Conservation (phyloP, 2,329 filamentous ascomycete species). For the Paramyrothecium sp. region DNA sequence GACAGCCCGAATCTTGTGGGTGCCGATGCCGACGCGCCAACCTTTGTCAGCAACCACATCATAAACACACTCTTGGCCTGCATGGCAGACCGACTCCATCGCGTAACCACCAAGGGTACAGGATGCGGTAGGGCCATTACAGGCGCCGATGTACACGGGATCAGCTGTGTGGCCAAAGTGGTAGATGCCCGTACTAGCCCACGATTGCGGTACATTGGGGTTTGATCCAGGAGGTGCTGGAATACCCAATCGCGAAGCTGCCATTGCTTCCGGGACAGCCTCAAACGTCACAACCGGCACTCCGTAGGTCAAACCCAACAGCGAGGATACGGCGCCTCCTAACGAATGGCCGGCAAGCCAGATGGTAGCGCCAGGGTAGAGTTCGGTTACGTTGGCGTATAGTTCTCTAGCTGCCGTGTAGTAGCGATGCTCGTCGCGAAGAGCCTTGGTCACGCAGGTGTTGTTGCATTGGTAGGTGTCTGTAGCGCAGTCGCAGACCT, state of each 20-base stretch:
- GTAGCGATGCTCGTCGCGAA: slow-evolving; percentile 83
- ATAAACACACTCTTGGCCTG: slow-evolving; percentile 83
- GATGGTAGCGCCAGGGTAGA: slow-evolving; percentile 81
- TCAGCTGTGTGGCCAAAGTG: slow-evolving; percentile 97
- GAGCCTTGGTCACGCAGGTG: slow-evolving; percentile 76
- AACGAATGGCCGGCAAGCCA: slow-evolving; percentile 94
- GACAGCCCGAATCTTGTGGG: slow-evolving; percentile 85
- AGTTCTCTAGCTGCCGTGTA: slow-evolving; percentile 87
- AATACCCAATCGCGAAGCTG: slow-evolving; percentile 79
- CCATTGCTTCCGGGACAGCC: slow-evolving; percentile 85
- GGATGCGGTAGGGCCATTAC: slow-evolving; percentile 83
- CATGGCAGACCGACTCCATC: slow-evolving; percentile 89
- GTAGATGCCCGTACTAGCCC: slow-evolving; percentile 73
- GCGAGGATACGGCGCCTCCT: slow-evolving; percentile 83
- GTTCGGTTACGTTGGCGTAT: slow-evolving; percentile 85
- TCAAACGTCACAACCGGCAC: slow-evolving; percentile 90
- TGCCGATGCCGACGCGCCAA: slow-evolving; percentile 88
- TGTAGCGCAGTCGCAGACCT: slow-evolving; percentile 91
- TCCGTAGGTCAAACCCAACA: slow-evolving; percentile 88
- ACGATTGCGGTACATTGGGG: slow-evolving; percentile 66
- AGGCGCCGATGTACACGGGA: slow-evolving; percentile 90
- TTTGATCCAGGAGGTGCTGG: slow-evolving; percentile 79
- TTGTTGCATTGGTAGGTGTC: slow-evolving; percentile 88
- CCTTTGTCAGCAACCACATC: slow-evolving; percentile 90
- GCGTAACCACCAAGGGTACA: slow-evolving; percentile 94